Evolutionary conservation across 176 grass and related monocot genomes (phyloP).

Genomic region (Oryza punctata): DNA sequence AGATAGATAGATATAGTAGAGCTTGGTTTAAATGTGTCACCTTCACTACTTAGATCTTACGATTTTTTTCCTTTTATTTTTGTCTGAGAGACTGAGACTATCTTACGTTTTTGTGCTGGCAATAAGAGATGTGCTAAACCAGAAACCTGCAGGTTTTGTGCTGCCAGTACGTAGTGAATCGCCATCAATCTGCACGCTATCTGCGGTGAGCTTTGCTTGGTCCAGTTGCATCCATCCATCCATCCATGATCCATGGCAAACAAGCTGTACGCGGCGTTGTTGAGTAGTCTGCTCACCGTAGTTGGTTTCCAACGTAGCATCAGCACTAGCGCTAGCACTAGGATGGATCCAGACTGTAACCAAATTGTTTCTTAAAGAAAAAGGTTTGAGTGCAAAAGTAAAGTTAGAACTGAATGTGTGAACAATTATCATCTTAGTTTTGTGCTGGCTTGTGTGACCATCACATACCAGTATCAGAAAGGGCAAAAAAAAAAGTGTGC

Average conservation of each 20-base stretch:
- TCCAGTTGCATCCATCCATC: background rate
- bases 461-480: background rate
- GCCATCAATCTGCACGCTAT: background rate
- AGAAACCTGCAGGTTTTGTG: background rate
- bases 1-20: background rate
- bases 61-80: background rate
- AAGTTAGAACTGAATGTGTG: background rate
- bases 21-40: background rate
- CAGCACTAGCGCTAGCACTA: background rate
- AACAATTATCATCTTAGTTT: background rate
- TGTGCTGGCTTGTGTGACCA: background rate
- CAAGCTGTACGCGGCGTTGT: background rate
- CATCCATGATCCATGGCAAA: background rate
- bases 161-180: background rate
- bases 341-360: background rate
- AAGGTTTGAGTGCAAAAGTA: background rate
- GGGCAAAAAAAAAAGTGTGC: background rate
- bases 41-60: too few relatives aligned
- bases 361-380: background rate
- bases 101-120: constrained; percentile 11
- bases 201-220: background rate
- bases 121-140: background rate
- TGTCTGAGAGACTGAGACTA: too few relatives aligned
- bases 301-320: background rate
- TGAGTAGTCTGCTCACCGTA: background rate